Evolutionary conservation across 257 asterid species (phyloP).

Genomic region (Salvia miltiorrhiza): DNA sequence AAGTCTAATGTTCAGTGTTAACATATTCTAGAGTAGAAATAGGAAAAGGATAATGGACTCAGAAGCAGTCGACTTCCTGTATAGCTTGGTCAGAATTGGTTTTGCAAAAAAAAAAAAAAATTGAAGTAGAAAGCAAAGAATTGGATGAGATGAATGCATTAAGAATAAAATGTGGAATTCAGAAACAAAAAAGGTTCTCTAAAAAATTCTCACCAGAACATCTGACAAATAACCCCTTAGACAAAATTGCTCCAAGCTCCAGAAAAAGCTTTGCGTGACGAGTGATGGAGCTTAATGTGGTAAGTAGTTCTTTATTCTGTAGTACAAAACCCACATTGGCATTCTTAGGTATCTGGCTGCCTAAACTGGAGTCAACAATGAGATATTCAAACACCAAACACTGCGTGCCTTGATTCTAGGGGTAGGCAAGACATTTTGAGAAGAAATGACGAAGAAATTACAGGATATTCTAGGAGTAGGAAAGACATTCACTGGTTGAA

Average conservation of each 20-base stretch:
- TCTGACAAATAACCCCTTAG: slow-evolving; percentile 6
- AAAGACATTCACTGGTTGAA: not conserved
- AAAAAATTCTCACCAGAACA: not conserved
- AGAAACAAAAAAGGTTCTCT: not conserved
- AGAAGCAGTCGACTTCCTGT: not conserved
- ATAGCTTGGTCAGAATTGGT: not conserved
- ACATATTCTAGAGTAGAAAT: not conserved
- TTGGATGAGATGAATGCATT: not conserved
- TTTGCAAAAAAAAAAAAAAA: not conserved
- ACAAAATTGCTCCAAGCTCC: not conserved
- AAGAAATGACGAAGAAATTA: not conserved
- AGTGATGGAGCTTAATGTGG: slow-evolving; percentile 4
- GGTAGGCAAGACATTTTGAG: not conserved
- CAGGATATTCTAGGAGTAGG: not conserved
- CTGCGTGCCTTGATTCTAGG: not conserved
- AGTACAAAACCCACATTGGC: slow-evolving; percentile 6
- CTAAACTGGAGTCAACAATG: not conserved
- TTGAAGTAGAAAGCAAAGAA: not conserved
- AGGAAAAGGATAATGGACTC: too few species aligned
- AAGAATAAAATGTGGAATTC: too few species aligned
- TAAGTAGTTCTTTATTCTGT: slow-evolving; percentile 15
- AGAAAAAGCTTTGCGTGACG: not conserved
- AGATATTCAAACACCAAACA: not conserved
- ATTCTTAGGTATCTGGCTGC: not conserved
- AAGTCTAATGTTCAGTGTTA: not conserved